phyloP scores from a whole-genome alignment of 805 yeast species.

The Candida ulmi region DNA sequence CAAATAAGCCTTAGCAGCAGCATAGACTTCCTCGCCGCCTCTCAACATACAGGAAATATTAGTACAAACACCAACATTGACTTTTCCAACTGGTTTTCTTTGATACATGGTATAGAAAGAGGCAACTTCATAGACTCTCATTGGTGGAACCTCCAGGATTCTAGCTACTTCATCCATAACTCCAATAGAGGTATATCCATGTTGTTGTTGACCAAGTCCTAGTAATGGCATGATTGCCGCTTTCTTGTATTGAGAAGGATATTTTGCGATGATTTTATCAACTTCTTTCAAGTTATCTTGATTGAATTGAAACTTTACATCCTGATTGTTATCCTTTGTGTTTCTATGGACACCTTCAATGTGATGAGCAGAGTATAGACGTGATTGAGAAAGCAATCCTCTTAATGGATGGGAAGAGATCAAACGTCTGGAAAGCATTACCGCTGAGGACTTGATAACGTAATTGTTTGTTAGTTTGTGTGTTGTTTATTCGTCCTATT shows the following conservation, averaged over 20 bases:
- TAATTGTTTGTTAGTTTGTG: too few relatives aligned
- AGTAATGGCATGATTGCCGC: constrained; percentile 85
- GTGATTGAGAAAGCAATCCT: too few relatives aligned
- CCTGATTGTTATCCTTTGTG: constrained; percentile 58
- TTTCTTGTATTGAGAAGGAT: constrained; percentile 83
- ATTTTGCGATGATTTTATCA: constrained; percentile 67
- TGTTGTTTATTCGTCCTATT: too few relatives aligned
- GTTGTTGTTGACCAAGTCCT: constrained; percentile 83
- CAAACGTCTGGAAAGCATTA: neutral
- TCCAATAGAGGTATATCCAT: constrained; percentile 78
- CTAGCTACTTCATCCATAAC: constrained; percentile 90
- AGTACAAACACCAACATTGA: constrained; percentile 79
- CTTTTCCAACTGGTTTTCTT: constrained; percentile 81
- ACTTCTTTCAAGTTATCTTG: constrained; percentile 62
- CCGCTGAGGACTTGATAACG: too few relatives aligned
- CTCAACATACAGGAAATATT: constrained; percentile 87
- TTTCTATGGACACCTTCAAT: constrained; percentile 59
- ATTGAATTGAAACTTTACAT: constrained; percentile 67
- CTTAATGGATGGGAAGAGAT: neutral
- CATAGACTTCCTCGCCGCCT: constrained; percentile 74
- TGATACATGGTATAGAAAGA: constrained; percentile 90
- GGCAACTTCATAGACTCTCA: constrained; percentile 92
- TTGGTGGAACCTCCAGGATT: constrained; percentile 82
- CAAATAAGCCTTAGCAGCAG: constrained; percentile 56
- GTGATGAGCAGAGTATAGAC: constrained; percentile 9